phyloP scores from a whole-genome alignment of 352 stramenopile species.

The Phytophthora gonapodyides region DNA sequence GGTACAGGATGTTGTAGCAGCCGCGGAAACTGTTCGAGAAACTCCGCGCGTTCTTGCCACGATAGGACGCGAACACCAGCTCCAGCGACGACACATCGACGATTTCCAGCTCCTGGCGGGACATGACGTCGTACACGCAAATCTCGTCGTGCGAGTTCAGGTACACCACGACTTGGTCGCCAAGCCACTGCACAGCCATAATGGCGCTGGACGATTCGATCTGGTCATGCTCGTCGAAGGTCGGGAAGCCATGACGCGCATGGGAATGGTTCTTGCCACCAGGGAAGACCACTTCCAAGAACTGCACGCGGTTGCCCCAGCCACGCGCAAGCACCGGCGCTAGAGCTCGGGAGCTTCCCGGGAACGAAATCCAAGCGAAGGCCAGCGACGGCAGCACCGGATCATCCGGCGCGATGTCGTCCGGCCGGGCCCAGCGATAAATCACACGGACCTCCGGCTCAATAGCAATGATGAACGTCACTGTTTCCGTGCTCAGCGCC shows the following conservation, averaged over 20 bases:
- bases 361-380: slow-evolving; percentile 94
- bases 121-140: slow-evolving; percentile 96
- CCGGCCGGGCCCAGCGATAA: slow-evolving; percentile 92
- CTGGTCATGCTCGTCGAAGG: slow-evolving; percentile 94
- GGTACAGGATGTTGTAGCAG: slow-evolving; percentile 93
- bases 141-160: slow-evolving; percentile 96
- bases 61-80: slow-evolving; percentile 94
- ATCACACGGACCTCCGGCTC: slow-evolving; percentile 95
- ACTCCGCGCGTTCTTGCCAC: slow-evolving; percentile 78
- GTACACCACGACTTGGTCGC: slow-evolving; percentile 95
- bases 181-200: slow-evolving; percentile 95
- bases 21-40: slow-evolving; percentile 92
- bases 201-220: slow-evolving; percentile 89
- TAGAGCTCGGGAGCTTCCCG: slow-evolving; percentile 75
- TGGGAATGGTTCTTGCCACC: slow-evolving; percentile 75
- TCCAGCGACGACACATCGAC: slow-evolving; percentile 94
- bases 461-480: slow-evolving; percentile 96
- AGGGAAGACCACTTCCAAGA: slow-evolving; percentile 89
- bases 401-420: slow-evolving; percentile 70
- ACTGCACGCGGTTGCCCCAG: slow-evolving; percentile 94
- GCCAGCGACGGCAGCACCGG: slow-evolving; percentile 92
- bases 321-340: slow-evolving; percentile 92
- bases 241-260: slow-evolving; percentile 90
- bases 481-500: slow-evolving; percentile 87
- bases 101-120: slow-evolving; percentile 94